Conservation (phyloP, 2,329 filamentous ascomycete species). For the Magnaporthales sp. region DNA sequence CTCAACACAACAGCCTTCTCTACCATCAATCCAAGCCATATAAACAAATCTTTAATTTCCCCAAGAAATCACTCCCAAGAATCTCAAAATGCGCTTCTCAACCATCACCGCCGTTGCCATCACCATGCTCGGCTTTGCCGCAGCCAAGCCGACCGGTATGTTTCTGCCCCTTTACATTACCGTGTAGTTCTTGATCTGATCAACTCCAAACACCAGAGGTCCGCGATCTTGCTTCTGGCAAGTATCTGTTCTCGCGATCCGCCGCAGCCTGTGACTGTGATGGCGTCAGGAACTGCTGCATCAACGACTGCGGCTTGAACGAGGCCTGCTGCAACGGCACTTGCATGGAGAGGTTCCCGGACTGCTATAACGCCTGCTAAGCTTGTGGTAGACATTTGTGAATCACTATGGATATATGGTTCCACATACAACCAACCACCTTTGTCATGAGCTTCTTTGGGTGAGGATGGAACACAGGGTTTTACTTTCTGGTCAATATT, state of each 20-base stretch:
- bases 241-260: neutral
- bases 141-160: neutral
- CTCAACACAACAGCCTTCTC: neutral
- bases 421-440: neutral
- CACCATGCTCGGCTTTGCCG: neutral
- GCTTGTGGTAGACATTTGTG: neutral
- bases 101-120: neutral
- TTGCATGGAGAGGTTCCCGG: neutral
- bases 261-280: neutral
- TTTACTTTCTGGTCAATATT: neutral
- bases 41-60: neutral
- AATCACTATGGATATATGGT: neutral
- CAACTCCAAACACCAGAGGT: neutral
- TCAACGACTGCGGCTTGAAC: slow-evolving; percentile 27
- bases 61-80: neutral
- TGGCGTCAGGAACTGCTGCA: slow-evolving; percentile 4
- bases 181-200: neutral
- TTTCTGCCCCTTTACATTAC: neutral
- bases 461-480: neutral
- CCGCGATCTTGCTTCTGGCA: neutral
- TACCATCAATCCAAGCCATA: neutral
- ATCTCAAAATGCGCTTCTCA: neutral
- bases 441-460: neutral
- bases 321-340: slow-evolving; percentile 12
- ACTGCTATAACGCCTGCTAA: neutral